These are phyloP conservation scores for Arachis monticola DNA, from an alignment of 331 rosid genomes.

Conservation along the genomic window DNA sequence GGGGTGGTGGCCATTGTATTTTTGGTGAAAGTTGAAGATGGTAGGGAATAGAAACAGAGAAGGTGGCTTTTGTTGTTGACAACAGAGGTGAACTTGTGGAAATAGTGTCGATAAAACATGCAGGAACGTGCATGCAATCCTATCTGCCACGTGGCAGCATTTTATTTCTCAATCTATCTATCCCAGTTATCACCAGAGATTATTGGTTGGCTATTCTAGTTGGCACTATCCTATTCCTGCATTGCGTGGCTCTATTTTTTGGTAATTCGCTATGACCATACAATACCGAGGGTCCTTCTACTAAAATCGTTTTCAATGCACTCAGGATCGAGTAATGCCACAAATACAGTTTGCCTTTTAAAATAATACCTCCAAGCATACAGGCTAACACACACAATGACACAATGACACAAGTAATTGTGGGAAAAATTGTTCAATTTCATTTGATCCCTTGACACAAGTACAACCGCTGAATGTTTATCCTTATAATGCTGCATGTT, in stretches of 20 bases:
- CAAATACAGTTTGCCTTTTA: neutral
- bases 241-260: conserved; percentile 1
- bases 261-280: neutral
- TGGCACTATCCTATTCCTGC: conserved; percentile 28
- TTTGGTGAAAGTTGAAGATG: neutral
- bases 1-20: conserved; percentile 54
- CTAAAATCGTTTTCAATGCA: neutral
- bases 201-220: conserved; percentile 31
- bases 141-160: conserved; percentile 69
- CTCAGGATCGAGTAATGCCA: neutral
- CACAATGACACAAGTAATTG: neutral
- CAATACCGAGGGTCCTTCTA: neutral
- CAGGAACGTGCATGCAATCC: conserved; percentile 34
- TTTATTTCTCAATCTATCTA: conserved; percentile 45
- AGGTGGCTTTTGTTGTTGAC: neutral
- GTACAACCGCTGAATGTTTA: conserved; percentile 31
- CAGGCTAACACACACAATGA: neutral
- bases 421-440: neutral
- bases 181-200: conserved; percentile 40
- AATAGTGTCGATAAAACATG: conserved; percentile 41
- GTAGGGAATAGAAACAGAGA: neutral
- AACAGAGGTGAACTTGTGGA: conserved; percentile 44
- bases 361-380: neutral
- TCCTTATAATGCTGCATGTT: conserved; percentile 12
- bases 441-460: neutral